phyloP scores from a whole-genome alignment of 1,284 basidiomycete species.

The Flammula alnicola region DNA sequence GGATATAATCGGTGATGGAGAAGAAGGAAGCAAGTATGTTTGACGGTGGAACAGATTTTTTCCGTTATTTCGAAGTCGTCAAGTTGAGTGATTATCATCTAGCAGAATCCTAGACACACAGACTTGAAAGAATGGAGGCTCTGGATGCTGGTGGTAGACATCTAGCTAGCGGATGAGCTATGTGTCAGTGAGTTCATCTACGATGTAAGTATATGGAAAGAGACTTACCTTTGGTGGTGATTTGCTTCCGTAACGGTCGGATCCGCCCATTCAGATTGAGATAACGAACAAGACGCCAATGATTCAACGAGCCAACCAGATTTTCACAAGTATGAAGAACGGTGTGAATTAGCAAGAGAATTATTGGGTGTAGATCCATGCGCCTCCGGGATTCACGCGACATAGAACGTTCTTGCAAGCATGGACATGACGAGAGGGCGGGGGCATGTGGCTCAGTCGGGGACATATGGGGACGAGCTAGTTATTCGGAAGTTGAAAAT shows the following conservation, averaged over 20 bases:
- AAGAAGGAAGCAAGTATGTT: conserved; percentile 12
- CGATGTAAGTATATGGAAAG: too few species aligned
- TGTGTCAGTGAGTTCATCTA: too few species aligned
- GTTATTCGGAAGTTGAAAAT: conserved; percentile 5
- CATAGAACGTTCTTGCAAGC: conserved; percentile 19
- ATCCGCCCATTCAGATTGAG: neutral
- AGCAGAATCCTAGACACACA: too few species aligned
- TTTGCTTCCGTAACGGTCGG: too few species aligned
- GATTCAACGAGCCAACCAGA: neutral
- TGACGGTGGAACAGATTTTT: neutral
- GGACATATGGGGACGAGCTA: conserved; percentile 20
- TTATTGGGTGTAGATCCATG: conserved; percentile 4
- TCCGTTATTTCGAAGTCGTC: too few species aligned
- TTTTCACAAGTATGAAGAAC: conserved; percentile 12
- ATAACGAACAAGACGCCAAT: neutral
- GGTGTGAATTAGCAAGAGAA: conserved; percentile 8
- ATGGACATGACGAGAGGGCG: conserved; percentile 12
- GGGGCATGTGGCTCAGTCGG: conserved; percentile 19
- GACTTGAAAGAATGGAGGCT: neutral
- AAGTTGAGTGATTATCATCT: too few species aligned
- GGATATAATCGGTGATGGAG: conserved; percentile 23
- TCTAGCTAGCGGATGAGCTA: too few species aligned
- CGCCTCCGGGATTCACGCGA: conserved; percentile 10
- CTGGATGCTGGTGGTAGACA: neutral
- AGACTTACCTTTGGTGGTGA: too few species aligned